phyloP scores from a whole-genome alignment of 805 yeast species.

The Zygosaccharomyces pseudorouxii region DNA sequence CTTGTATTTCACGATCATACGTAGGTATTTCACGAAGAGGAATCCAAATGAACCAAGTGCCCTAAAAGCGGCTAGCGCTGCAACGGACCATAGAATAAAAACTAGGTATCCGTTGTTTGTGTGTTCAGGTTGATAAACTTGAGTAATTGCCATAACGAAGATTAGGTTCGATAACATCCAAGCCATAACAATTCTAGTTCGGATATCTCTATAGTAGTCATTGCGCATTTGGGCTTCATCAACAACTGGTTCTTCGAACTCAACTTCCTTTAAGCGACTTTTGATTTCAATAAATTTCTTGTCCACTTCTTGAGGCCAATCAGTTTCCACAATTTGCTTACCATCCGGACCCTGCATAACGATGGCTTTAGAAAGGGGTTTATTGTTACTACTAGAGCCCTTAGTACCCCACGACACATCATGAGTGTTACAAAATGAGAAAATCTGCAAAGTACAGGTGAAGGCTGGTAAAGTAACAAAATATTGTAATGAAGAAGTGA shows the following conservation, averaged over 20 bases:
- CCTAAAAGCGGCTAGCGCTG: constrained; percentile 74
- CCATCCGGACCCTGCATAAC: constrained; percentile 78
- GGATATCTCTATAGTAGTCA: constrained; percentile 90
- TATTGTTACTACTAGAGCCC: constrained; percentile 76
- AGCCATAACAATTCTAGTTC: constrained; percentile 91
- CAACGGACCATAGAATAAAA: constrained; percentile 89
- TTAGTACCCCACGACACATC: constrained; percentile 99
- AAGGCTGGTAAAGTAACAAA: constrained; percentile 86
- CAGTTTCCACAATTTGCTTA: constrained; percentile 67
- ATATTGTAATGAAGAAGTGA: constrained; percentile 84
- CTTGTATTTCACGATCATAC: constrained; percentile 38
- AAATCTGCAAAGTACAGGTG: constrained; percentile 87
- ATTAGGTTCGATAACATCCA: constrained; percentile 86
- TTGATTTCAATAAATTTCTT: constrained; percentile 36
- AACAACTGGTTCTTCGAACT: constrained; percentile 26
- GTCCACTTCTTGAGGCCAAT: constrained; percentile 39
- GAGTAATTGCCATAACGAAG: constrained; percentile 81
- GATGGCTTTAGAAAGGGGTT: constrained; percentile 73
- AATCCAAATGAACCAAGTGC: constrained; percentile 77
- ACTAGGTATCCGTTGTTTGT: constrained; percentile 70
- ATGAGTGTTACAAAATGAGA: constrained; percentile 96
- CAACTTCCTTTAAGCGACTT: constrained; percentile 36
- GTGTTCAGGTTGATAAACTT: constrained; percentile 67
- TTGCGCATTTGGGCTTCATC: constrained; percentile 42
- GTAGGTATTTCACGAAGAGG: constrained; percentile 42